Base-by-base conservation (phyloP, 164 flowering plant species). In the Aristolochia contorta region DNA sequence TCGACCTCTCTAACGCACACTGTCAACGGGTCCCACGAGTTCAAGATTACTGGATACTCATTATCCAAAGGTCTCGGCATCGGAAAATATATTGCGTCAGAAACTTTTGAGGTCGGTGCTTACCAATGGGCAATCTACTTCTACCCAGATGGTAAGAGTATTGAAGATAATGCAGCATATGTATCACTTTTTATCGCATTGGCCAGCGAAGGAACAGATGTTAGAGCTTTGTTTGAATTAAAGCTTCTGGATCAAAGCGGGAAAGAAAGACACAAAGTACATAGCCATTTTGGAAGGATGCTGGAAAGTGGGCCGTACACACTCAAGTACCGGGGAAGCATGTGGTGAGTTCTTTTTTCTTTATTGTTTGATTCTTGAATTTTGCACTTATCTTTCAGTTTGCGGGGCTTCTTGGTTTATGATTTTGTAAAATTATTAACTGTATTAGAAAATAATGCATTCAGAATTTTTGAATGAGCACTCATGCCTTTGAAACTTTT, bases 191-290 rank as follows among this genome's bases (percentile, higher is more conserved):
- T 53, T 27, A 27, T 53, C 16, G 56, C 25, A 16, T 27, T 53
- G 56, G 25, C 30, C 23, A 21, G 56, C 56, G 56, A 53, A 23
- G 56, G 16, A 27, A 23, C 56, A 7, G 56, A 53, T 19, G 56
- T 53, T 16, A 53, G 56, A 16, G 30, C 56, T 9, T 22, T 53
- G 30, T 53, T 53, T 22, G 56, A 53, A 22, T 27, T 53, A 2
- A 53, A 27, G 13, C 56, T 53, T 27, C 14, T 53, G 30, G 56
- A 53, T 20, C 32, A 53, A 32, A 53, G 56, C 56, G 56, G 56
- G 30, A 53, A 53, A 27, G 56, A 27, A 22, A 22, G 13, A 32
- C 56, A 53, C 56, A 53, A 53, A 27, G 56, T 53, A 6, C 56
- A 53, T 23, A 53, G 30, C 56, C 56, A 53, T 53, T 53, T 53